Evolutionary conservation across 352 stramenopile species (phyloP), one percentile per base, ranked within the genome.

Genomic region (Phytophthora nicotianae): DNA sequence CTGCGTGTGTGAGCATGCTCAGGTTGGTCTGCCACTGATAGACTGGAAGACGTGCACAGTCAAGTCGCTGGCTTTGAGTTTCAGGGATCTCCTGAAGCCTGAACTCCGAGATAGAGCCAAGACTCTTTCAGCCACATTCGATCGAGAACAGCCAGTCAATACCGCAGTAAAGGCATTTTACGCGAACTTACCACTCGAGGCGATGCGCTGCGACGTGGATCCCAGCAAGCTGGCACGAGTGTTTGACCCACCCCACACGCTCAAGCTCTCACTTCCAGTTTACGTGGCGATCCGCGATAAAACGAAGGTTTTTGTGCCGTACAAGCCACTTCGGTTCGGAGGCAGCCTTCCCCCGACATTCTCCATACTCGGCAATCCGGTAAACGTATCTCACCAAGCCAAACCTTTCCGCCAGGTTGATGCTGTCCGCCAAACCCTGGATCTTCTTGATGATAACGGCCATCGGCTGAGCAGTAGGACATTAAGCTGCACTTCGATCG

Each of bases 141-240:
- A 73, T 16, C 29, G 43, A 9, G 83, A 96, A 58, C 52, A 91
- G 62, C 72, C 86, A 23, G 66, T 95, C 17, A 50, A 77, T 45
- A 57, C 60, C 29, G 87, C 79, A 17, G 63, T 94, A 13, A 55
- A 84, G 35, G 70, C 86, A 40, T 97, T 97, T 70, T 89, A 90
- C 48, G 49, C 61, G 35, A 68, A 83, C 32, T 63, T 97, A 8
- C 89, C 88, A 13, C 46, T 84, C 21, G 71, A 91, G 49, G 83
- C 77, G 45, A 97, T 97, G 89, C 57, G 88, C 14, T 97, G 90
- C 51, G 79, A 80, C 24, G 26, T 85, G 0, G 73, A 79, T 47
- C 38, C 56, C 13, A 50, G 19, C 24, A 78, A 72, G 9, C 21
- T 81, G 4, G 74, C 74, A 1, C 63, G 71, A 10, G 65, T 83